Evolutionary conservation across 768 basidiomycete genomes (phyloP).

Genomic region (Boletus eberwhitei): DNA sequence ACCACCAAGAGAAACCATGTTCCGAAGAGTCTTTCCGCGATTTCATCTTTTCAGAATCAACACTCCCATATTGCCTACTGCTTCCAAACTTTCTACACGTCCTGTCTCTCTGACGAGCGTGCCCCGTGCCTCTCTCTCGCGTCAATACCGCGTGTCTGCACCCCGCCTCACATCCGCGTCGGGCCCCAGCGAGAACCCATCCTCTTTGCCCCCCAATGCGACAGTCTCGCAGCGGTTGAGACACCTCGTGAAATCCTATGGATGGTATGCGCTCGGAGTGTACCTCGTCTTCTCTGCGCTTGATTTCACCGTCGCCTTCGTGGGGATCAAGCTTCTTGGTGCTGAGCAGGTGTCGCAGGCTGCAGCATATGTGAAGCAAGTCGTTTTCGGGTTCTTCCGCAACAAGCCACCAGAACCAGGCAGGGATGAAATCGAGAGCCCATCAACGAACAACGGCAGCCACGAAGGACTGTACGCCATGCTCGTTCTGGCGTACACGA

Average conservation of each 20-base stretch:
- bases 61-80: constrained; percentile 48
- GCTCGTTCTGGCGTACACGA: constrained; percentile 86
- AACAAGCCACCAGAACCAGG: constrained; percentile 64
- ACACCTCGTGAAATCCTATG: constrained; percentile 85
- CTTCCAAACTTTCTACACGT: constrained; percentile 35
- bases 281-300: constrained; percentile 70
- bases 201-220: constrained; percentile 43
- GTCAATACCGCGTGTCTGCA: constrained; percentile 48
- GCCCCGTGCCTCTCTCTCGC: constrained; percentile 26
- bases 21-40: constrained; percentile 42
- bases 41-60: constrained; percentile 46
- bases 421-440: constrained; percentile 55
- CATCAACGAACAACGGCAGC: constrained; percentile 35
- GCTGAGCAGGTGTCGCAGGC: constrained; percentile 82
- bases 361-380: constrained; percentile 55
- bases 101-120: constrained; percentile 7
- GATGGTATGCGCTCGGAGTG: constrained; percentile 93
- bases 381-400: constrained; percentile 42
- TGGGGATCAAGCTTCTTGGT: constrained; percentile 80
- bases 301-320: constrained; percentile 85
- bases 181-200: constrained; percentile 5
- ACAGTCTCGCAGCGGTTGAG: constrained; percentile 71
- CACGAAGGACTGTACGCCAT: constrained; percentile 87
- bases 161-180: constrained; percentile 41
- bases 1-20: constrained; percentile 18